Conservation (phyloP, 768 basidiomycete genomes). For the Tylopilus intermedius region DNA sequence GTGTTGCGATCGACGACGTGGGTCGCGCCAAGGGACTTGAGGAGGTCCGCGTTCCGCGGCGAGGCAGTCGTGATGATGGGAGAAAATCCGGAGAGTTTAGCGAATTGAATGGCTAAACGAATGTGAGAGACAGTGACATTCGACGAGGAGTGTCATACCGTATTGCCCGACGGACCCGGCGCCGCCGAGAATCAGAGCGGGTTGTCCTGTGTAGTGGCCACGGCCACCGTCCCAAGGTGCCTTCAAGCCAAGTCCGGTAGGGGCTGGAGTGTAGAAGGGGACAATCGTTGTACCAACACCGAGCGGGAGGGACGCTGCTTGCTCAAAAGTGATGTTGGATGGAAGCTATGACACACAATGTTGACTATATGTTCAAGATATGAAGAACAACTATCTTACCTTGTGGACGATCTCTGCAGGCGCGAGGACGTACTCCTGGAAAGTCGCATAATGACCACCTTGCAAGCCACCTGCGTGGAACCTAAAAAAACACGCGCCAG, state of each 20-base stretch:
- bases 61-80: slow-evolving; percentile 40
- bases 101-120: slow-evolving; percentile 31
- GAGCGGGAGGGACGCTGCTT: slow-evolving; percentile 36
- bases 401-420: slow-evolving; percentile 20
- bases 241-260: slow-evolving; percentile 28
- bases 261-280: slow-evolving; percentile 27
- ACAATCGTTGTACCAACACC: slow-evolving; percentile 29
- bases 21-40: slow-evolving; percentile 36
- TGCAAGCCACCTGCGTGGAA: slow-evolving; percentile 9
- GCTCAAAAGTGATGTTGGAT: slow-evolving; percentile 31
- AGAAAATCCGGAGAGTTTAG: slow-evolving; percentile 32
- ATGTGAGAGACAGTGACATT: slow-evolving; percentile 3
- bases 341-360: slow-evolving; percentile 34
- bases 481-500: slow-evolving; percentile 11
- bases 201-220: slow-evolving; percentile 27
- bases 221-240: slow-evolving; percentile 34
- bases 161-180: slow-evolving; percentile 35
- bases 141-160: slow-evolving; percentile 25
- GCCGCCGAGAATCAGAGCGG: slow-evolving; percentile 36
- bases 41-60: slow-evolving; percentile 26
- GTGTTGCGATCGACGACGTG: slow-evolving; percentile 32
- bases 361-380: background rate
- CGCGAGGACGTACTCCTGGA: slow-evolving; percentile 27
- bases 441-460: slow-evolving; percentile 8
- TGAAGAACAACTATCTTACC: background rate